Evolutionary conservation across 495 filamentous ascomycete genomes (phyloP).

Genomic region (Sordaria brevicollis): DNA sequence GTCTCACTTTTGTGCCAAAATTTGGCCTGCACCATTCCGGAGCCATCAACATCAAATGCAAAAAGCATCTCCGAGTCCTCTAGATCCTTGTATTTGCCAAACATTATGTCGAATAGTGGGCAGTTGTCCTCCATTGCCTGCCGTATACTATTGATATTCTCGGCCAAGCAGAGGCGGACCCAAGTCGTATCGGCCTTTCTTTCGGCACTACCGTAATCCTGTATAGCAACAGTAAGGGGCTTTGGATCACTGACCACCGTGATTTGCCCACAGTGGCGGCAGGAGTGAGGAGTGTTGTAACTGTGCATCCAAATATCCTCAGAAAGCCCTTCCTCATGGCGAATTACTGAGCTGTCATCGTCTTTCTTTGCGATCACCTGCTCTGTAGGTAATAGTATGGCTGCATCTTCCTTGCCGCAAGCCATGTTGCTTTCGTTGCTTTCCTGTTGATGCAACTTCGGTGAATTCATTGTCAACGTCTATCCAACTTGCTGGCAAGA

Average conservation of each 20-base stretch:
- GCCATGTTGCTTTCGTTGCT: background rate
- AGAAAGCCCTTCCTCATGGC: too few relatives aligned
- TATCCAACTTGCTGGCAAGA: background rate
- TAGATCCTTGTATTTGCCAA: background rate
- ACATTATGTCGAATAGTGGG: background rate
- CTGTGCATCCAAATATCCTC: background rate
- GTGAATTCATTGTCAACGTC: background rate
- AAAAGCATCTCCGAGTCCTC: background rate
- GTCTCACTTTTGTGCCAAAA: too few relatives aligned
- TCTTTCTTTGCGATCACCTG: background rate
- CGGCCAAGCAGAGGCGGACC: background rate
- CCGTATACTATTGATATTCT: background rate
- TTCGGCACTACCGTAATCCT: too few relatives aligned
- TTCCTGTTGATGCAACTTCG: background rate
- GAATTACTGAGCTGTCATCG: background rate
- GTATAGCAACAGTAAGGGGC: background rate
- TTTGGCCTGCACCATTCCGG: background rate
- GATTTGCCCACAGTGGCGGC: background rate
- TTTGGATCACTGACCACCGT: background rate
- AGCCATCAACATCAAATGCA: background rate
- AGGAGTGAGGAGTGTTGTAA: background rate
- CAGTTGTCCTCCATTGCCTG: background rate
- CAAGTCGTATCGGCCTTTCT: too few relatives aligned
- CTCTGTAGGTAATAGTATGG: background rate
- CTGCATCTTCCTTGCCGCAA: background rate